Conservation (phyloP, 805 yeast genomes). For the Kodamaea kakaduensis region DNA sequence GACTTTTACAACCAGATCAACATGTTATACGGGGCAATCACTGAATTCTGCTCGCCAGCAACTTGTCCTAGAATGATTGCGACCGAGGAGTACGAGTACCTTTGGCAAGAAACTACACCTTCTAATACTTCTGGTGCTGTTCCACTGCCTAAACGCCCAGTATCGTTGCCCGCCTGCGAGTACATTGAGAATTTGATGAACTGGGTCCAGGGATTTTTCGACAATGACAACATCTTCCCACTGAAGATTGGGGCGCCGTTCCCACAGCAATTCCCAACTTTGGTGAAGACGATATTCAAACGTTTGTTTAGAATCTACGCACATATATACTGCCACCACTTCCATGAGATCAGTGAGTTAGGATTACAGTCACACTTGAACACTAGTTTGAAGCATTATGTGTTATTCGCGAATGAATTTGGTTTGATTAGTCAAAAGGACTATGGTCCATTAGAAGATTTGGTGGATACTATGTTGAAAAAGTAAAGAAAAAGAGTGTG, state of each 20-base stretch:
- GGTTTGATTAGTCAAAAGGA: conserved; percentile 72
- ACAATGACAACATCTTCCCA: conserved; percentile 88
- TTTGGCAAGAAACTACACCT: conserved; percentile 81
- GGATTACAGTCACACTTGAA: conserved; percentile 91
- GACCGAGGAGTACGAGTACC: conserved; percentile 91
- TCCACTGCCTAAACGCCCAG: conserved; percentile 56
- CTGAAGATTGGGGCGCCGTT: conserved; percentile 88
- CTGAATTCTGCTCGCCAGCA: conserved; percentile 93
- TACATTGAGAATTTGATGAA: conserved; percentile 90
- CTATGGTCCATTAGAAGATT: conserved; percentile 86
- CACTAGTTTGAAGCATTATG: conserved; percentile 91
- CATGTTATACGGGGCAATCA: conserved; percentile 93
- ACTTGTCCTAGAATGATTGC: conserved; percentile 98
- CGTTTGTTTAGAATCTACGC: conserved; percentile 93
- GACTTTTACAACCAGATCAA: conserved; percentile 95
- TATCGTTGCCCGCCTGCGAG: conserved; percentile 89
- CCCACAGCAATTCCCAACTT: conserved; percentile 73
- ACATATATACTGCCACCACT: conserved; percentile 96
- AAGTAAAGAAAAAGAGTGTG: conserved; percentile 18
- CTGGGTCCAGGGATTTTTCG: conserved; percentile 92
- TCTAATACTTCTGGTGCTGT: conserved; percentile 29
- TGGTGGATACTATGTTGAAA: conserved; percentile 65
- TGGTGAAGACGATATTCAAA: conserved; percentile 83
- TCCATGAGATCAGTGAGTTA: conserved; percentile 88
- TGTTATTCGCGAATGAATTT: conserved; percentile 82